Evolutionary conservation across 306 rosid genomes (phyloP).

Genomic region (Ormosia semicastrata): DNA sequence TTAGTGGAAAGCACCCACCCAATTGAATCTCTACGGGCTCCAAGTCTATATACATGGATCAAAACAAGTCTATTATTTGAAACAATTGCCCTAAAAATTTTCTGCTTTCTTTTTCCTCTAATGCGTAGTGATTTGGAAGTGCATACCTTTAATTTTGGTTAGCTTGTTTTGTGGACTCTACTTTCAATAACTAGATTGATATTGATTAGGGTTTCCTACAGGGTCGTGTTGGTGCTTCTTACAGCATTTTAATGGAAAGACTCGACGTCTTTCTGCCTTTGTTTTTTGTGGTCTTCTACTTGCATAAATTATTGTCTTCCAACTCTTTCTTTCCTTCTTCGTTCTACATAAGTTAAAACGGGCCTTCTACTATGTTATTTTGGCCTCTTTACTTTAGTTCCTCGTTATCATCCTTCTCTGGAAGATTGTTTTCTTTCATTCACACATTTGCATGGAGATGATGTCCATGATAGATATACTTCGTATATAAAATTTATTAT

Average conservation of each 20-base stretch:
- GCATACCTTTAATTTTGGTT: background rate
- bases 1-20: slow-evolving; percentile 13
- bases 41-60: background rate
- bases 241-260: background rate
- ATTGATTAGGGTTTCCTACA: background rate
- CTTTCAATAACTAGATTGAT: background rate
- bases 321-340: background rate
- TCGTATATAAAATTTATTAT: background rate
- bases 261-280: background rate
- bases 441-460: background rate
- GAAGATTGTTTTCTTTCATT: background rate
- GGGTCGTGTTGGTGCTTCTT: background rate
- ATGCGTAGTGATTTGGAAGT: slow-evolving; percentile 16
- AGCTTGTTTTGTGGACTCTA: background rate
- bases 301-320: background rate
- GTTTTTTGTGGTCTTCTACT: background rate
- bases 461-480: background rate
- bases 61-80: background rate
- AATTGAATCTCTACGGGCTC: no score
- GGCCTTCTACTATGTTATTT: background rate
- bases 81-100: background rate
- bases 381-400: background rate
- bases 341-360: background rate
- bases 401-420: background rate
- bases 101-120: background rate